Base-by-base conservation (phyloP, 1,284 basidiomycete species). In the Rhodotorula sp. region DNA sequence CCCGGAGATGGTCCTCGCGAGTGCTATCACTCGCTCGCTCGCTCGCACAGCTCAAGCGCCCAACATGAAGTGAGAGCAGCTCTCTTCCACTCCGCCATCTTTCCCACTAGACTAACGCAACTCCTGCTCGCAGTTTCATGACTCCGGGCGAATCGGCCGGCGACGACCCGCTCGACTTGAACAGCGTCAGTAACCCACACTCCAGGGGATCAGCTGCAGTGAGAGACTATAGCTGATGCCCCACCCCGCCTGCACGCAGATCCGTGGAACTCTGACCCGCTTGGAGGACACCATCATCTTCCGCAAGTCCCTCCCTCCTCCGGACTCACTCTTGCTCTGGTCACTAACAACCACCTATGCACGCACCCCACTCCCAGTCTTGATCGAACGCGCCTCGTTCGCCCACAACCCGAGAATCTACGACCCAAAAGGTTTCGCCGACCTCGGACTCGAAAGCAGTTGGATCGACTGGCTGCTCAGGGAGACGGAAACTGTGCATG, bases 231-330 rank as follows among this genome's bases (percentile, higher is more conserved):
- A n/a, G 57, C 57, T 58, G 37, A 58, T 24, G 6, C 0, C 3
- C 22, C 22, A n/a, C 42, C 1, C 88, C 33, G 84, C 96, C 37
- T 89, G 93, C 67, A 85, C 87, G 8, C 63, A 75, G 74, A 98
- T 99, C 77, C 86, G 96, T 69, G 87, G 88, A 26, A 90, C 93
- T 65, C 85, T 99, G 24, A 88, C 87, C 75, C 87, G 96, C 26
- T 87, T 99, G 29, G 96, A 99, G 80, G 96, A 99, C 77, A 99
- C 95, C 29, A 99, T 99, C 83, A 96, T 98, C 80, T 99, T 99
- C 80, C 79, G 84, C 84, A 63, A 73, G 83, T 24, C 10, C 12
- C 48, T 42, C 29, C 4, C 42, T n/a, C 33, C 46, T 15, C 20
- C 22, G 8, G 4, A 22, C 46, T 37, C 46, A 4, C 48, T 46